Evolutionary conservation across 306 rosid species (phyloP), one percentile per base, ranked within the genome.

Genomic region (Luffa aegyptiaca): DNA sequence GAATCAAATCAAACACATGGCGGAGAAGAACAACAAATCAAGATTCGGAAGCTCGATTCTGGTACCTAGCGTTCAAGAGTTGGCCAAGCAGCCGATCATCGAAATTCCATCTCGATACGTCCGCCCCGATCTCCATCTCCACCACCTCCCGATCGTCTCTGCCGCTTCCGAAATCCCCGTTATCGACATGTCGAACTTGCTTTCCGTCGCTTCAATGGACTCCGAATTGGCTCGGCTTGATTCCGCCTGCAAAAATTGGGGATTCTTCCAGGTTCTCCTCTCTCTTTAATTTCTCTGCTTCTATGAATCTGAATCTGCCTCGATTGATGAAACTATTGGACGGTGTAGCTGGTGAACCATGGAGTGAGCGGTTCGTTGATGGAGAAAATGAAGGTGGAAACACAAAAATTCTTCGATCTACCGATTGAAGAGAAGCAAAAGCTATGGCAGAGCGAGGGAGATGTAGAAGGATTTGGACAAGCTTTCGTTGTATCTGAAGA

Each of bases 401-500:
- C 31, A 11, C 36, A 82, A 33, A 84, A 84, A 0, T 85, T 91
- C 42, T 89, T 89, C 83, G 81, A 83, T 14, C 88, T 91, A 2
- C 83, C 87, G 58, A 85, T 88, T 80, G 83, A 82, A 31, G 89
- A 89, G 69, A 91, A 89, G 89, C 84, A 74, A 39, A 83, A 41
- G 79, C 75, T 85, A 18, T 88, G 90, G 92, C 93, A 88, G 31
- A 75, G 3, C 3, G n/a, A 82, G 21, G 80, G 69, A 45, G 86
- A 91, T 5, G 16, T 85, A 31, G 93, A 91, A 39, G 93, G 96
- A 33, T 91, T 88, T 83, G 90, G 96, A n/a, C 93, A 91, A 81
- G 84, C 82, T 37, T 86, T 86, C 79, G 89, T 89, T 56, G 39
- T 80, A 4, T 82, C 82, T 18, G 84, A 86, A 51, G 79, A 86